Conservation (phyloP, 2,329 filamentous ascomycete species). For the Xylariales sp. region DNA sequence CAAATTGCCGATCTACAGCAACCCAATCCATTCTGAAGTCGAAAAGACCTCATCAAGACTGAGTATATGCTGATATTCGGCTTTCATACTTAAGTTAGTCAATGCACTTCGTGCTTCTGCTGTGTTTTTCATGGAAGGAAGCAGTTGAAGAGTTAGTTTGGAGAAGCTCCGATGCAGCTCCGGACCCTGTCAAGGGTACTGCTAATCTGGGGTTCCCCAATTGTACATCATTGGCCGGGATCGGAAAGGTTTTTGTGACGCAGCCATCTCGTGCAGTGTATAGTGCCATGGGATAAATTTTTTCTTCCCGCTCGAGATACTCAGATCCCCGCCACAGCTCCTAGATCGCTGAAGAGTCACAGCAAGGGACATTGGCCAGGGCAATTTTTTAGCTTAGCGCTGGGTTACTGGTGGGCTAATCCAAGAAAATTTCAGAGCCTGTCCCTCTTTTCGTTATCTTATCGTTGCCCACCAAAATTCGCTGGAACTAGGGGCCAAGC, state of each 20-base stretch:
- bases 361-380: background rate
- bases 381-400: constrained; percentile 4
- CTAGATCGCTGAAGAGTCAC: constrained; percentile 5
- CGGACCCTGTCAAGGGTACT: constrained; percentile 2
- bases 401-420: constrained; percentile 1
- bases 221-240: constrained; percentile 1
- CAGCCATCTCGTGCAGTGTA: background rate
- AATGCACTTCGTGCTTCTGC: no score
- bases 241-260: background rate
- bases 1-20: no score
- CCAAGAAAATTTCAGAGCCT: constrained; percentile 4
- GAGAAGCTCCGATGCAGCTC: constrained; percentile 7
- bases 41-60: no score
- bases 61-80: no score
- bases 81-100: no score
- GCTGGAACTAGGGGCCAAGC: constrained; percentile 2
- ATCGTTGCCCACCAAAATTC: constrained; percentile 9
- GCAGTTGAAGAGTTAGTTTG: no score
- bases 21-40: no score
- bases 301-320: background rate
- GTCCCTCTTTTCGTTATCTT: constrained; percentile 9
- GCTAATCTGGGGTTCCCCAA: constrained; percentile 5
- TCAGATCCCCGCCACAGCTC: constrained; percentile 5
- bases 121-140: no score
- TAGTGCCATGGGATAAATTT: constrained; percentile 1